These are phyloP conservation scores for Diplosphaera chodatii DNA, from an alignment of 139 green algal genomes.

Conservation along the genomic window DNA sequence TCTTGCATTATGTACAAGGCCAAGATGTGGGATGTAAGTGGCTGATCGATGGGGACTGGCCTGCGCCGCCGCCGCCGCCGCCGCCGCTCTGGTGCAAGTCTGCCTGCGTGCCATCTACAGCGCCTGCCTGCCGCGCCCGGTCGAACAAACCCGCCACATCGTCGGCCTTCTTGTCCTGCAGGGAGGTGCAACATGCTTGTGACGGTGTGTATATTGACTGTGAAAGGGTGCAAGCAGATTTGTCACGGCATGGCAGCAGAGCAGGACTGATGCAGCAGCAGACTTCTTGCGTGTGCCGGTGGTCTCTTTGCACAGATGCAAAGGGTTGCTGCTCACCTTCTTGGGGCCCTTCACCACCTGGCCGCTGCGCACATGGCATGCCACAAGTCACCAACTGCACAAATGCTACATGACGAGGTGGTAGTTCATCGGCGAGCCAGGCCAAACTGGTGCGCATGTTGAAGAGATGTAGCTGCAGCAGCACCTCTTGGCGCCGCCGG, in stretches of 20 bases:
- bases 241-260: background rate
- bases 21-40: too few relatives aligned
- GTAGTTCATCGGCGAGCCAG: too few relatives aligned
- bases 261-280: too few relatives aligned
- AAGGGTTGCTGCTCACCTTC: conserved; percentile 7
- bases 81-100: conserved; percentile 28
- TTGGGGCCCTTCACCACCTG: conserved; percentile 57
- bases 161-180: conserved; percentile 2
- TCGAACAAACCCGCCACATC: conserved; percentile 53
- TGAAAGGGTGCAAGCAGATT: background rate
- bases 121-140: conserved; percentile 45
- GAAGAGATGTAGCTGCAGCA: too few relatives aligned
- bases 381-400: background rate
- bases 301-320: too few relatives aligned
- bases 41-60: too few relatives aligned
- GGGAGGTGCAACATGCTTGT: too few relatives aligned
- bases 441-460: too few relatives aligned
- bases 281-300: too few relatives aligned
- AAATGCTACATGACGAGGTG: too few relatives aligned
- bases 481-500: conserved; percentile 77
- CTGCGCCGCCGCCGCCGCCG: background rate
- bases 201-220: background rate
- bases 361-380: conserved; percentile 26
- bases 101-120: conserved; percentile 37
- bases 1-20: too few relatives aligned